Evolutionary conservation across 2,329 filamentous ascomycete species (phyloP), one percentile per base, ranked within the genome.

Genomic region (Dissoconium aciculare): DNA sequence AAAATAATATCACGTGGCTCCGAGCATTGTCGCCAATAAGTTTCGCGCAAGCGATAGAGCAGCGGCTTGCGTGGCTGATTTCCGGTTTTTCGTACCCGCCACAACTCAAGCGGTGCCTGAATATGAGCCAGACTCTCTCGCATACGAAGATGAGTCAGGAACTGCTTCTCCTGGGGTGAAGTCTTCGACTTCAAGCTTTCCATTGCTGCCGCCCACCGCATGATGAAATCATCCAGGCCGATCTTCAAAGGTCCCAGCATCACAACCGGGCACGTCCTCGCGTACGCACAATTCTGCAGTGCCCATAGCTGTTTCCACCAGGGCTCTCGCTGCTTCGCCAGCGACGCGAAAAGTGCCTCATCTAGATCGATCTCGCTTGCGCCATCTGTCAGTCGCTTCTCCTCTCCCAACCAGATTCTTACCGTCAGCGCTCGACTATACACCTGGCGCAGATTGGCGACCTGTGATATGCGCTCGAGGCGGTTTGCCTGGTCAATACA

Each of bases 361-460:
- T 23, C 19, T n/a, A n/a, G 8, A n/a, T 8, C 8, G 19, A n/a
- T 8, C 8, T 23, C 8, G 19, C 8, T 23, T 23, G 19, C 8
- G n/a, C n/a, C n/a, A n/a, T n/a, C n/a, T n/a, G n/a, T n/a, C n/a
- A 23, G n/a, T n/a, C n/a, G 8, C 8, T 23, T n/a, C n/a, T 23
- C 19, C 8, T 27, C 30, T 4, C 39, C 39, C 3, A 41, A 30
- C 39, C 39, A 41, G 11, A 41, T 30, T 4, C 32, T 10, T 9
- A 41, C 39, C 10, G 17, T 24, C 14, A 10, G 11, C 4, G 34
- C 34, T 11, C 27, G 17, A 15, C 12, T 14, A 31, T 57, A 59
- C 11, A 59, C 53, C 2, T 33, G 27, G 3, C 44, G 29, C 53
- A 60, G 58, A 37, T 52, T 45, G 15, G 41, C 36, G 3, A 59